Percentiles rank a stretch among this genome's conserved stretches.
Evolutionary conservation across 1,284 basidiomycete genomes (phyloP).

Genomic region (Earliella scabrosa): DNA sequence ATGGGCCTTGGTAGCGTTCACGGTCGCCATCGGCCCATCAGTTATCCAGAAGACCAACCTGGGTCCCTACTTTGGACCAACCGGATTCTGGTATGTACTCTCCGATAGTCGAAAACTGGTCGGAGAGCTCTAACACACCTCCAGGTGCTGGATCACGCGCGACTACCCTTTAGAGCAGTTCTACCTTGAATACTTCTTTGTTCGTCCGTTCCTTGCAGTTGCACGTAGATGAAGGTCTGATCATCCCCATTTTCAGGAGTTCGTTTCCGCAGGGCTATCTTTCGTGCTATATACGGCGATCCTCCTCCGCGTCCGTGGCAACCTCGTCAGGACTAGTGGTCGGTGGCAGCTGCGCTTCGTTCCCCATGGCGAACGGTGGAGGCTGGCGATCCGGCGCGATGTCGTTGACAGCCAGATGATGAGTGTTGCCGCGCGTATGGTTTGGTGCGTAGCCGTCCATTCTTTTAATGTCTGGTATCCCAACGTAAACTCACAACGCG

Average conservation of each 20-base stretch:
- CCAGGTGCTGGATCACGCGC: constrained; percentile 52
- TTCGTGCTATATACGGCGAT: constrained; percentile 41
- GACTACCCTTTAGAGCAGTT: constrained; percentile 45
- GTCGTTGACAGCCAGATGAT: constrained; percentile 40
- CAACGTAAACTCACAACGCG: background rate
- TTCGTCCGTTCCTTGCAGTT: constrained; percentile 21
- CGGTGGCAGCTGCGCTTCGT: constrained; percentile 41
- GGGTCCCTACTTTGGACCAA: constrained; percentile 48
- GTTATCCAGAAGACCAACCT: constrained; percentile 36
- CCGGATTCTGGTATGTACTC: constrained; percentile 43
- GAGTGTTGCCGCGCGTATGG: constrained; percentile 37
- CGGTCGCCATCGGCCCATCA: constrained; percentile 42
- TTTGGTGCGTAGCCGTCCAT: constrained; percentile 34
- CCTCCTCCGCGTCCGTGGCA: constrained; percentile 45
- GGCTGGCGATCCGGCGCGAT: constrained; percentile 40
- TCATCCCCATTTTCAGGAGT: constrained; percentile 33
- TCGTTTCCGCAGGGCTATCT: constrained; percentile 37
- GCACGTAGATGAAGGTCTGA: background rate
- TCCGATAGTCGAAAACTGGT: background rate
- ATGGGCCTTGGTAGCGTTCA: constrained; percentile 39
- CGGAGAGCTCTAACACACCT: no score
- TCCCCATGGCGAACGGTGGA: constrained; percentile 38
- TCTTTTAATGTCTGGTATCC: no score
- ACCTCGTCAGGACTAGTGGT: constrained; percentile 35
- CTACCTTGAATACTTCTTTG: constrained; percentile 52